Percentiles rank a stretch among this genome's conserved stretches.
Conservation (phyloP, 2,329 filamentous ascomycete genomes). For the Aspergillus transmontanensis region DNA sequence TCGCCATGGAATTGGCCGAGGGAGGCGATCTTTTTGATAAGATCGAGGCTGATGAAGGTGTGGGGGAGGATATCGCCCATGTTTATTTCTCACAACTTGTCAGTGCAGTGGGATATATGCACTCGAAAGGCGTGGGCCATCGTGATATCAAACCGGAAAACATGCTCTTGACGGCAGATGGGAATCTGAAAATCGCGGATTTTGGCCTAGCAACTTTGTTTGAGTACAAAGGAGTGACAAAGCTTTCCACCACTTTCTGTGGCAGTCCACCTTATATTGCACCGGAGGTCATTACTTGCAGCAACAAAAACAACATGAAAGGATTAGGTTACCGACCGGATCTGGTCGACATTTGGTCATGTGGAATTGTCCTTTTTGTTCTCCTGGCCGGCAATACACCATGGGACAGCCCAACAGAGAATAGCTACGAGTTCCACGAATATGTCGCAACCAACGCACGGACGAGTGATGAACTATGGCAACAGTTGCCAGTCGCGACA, state of each 20-base stretch:
- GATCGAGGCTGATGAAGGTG: constrained; percentile 95
- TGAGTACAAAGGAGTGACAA: constrained; percentile 79
- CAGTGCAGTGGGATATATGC: constrained; percentile 89
- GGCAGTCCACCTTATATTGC: constrained; percentile 97
- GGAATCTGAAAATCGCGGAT: constrained; percentile 90
- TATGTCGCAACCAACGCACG: constrained; percentile 79
- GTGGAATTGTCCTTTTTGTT: constrained; percentile 96
- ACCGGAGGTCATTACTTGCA: constrained; percentile 74
- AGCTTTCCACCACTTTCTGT: constrained; percentile 85
- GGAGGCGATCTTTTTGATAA: constrained; percentile 98
- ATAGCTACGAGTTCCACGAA: constrained; percentile 89
- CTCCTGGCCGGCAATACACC: constrained; percentile 94
- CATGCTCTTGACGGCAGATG: constrained; percentile 80
- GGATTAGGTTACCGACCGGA: constrained; percentile 63
- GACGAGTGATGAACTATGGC: constrained; percentile 84
- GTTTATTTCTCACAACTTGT: constrained; percentile 94
- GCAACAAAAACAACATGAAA: constrained; percentile 52
- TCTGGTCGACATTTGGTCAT: constrained; percentile 92
- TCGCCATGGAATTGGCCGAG: constrained; percentile 95
- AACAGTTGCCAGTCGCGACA: constrained; percentile 70
- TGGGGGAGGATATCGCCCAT: constrained; percentile 92
- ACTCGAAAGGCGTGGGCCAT: constrained; percentile 92
- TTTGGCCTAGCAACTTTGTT: constrained; percentile 96
- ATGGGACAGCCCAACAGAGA: constrained; percentile 87
- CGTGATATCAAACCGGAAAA: constrained; percentile 94